phyloP scores from a whole-genome alignment of 371 early-diverging fungal species.

The Mucor velutinosus region DNA sequence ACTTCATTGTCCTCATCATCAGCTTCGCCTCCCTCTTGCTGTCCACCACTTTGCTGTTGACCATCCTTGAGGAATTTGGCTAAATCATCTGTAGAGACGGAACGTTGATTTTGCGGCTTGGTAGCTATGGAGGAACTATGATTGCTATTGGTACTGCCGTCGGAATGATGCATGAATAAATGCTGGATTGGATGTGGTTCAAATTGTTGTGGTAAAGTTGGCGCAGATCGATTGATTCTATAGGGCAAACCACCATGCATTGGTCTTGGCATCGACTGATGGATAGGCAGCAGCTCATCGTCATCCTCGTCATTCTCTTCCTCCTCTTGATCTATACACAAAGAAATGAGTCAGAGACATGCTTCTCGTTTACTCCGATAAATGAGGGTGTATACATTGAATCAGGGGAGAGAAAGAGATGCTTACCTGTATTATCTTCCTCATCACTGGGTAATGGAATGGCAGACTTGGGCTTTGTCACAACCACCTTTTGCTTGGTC shows the following conservation, averaged over 20 bases:
- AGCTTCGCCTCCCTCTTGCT: background rate
- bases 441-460: conserved; percentile 43
- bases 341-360: background rate
- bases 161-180: conserved; percentile 7
- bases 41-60: background rate
- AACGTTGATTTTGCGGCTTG: background rate
- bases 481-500: background rate
- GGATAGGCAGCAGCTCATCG: conserved; percentile 1
- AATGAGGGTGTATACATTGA: background rate
- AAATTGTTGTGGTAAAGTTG: conserved; percentile 5
- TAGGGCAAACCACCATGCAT: background rate
- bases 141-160: conserved; percentile 8
- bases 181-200: background rate
- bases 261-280: background rate
- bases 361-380: conserved; percentile 6
- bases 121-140: background rate
- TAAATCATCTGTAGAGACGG: conserved; percentile 8
- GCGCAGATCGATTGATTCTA: conserved; percentile 14
- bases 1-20: conserved; percentile 18
- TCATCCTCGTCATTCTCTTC: conserved; percentile 15
- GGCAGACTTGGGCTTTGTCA: background rate
- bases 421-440: conserved; percentile 23
- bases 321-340: background rate
- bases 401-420: background rate
- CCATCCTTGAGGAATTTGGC: background rate